phyloP scores from a whole-genome alignment of 106 monocot species.

The Dendrobium nobile region DNA sequence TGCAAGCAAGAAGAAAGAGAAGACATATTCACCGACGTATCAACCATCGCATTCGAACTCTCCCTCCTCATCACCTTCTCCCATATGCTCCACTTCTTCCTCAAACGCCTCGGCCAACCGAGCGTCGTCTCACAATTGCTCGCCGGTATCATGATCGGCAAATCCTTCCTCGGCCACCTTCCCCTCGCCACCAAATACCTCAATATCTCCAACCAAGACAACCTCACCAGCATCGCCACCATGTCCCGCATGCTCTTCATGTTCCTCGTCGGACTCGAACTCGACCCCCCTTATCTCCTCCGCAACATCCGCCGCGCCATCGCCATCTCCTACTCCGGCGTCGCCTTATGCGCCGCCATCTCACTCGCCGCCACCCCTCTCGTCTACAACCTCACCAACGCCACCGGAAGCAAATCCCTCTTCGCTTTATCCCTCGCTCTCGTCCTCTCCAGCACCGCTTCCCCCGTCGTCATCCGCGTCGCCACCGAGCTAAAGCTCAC shows the following conservation, averaged over 20 bases:
- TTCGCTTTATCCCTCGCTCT: constrained; percentile 10
- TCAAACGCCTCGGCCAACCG: constrained; percentile 26
- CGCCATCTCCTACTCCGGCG: neutral
- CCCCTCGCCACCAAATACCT: neutral
- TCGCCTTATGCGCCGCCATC: neutral
- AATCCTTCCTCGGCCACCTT: constrained; percentile 15
- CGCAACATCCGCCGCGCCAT: constrained; percentile 9
- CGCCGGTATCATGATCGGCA: constrained; percentile 41
- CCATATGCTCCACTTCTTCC: constrained; percentile 17
- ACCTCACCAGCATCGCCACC: neutral
- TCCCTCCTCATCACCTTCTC: constrained; percentile 13
- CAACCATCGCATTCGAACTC: neutral
- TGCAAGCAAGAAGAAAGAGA: neutral
- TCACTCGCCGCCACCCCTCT: neutral
- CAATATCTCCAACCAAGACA: neutral
- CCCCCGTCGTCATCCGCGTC: constrained; percentile 30
- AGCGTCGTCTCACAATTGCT: constrained; percentile 22
- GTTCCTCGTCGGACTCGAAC: constrained; percentile 31
- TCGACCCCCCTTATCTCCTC: constrained; percentile 18
- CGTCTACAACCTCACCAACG: neutral
- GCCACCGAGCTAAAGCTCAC: constrained; percentile 29
- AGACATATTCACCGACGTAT: neutral
- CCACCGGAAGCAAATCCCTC: neutral
- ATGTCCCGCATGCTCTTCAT: constrained; percentile 24
- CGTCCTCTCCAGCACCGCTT: constrained; percentile 27